phyloP scores from a whole-genome alignment of 495 filamentous ascomycete species.

The Xylaria venustula region DNA sequence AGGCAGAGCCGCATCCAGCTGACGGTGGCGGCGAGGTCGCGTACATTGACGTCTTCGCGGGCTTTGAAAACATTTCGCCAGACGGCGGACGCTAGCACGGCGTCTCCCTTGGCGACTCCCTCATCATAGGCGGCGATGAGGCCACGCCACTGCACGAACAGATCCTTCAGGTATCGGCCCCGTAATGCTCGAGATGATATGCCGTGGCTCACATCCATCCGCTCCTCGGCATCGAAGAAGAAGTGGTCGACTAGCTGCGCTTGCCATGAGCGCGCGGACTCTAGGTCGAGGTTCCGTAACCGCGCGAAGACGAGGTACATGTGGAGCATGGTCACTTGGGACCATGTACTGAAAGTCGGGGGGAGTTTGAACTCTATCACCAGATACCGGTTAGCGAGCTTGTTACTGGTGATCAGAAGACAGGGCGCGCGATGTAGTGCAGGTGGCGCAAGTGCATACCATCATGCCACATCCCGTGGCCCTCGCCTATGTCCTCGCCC shows the following conservation, averaged over 20 bases:
- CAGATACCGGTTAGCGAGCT: constrained; percentile 17
- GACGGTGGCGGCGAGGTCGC: constrained; percentile 69
- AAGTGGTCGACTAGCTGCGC: constrained; percentile 76
- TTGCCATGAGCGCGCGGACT: constrained; percentile 38
- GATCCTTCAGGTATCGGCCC: constrained; percentile 85
- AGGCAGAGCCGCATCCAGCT: constrained; percentile 73
- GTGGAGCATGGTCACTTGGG: constrained; percentile 92
- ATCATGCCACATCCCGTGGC: constrained; percentile 78
- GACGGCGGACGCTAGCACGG: constrained; percentile 79
- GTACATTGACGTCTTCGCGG: constrained; percentile 66
- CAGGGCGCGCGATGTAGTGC: background rate
- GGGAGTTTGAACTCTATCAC: constrained; percentile 55
- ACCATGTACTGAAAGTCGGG: constrained; percentile 91
- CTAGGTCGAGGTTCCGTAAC: constrained; percentile 69
- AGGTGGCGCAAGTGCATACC: constrained; percentile 47
- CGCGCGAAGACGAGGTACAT: constrained; percentile 93
- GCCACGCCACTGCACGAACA: constrained; percentile 90
- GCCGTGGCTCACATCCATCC: constrained; percentile 71
- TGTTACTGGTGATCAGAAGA: background rate
- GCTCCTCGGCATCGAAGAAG: constrained; percentile 86
- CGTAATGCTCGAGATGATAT: constrained; percentile 63
- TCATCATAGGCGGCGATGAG: constrained; percentile 83
- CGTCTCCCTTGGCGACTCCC: constrained; percentile 77
- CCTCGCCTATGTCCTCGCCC: constrained; percentile 76
- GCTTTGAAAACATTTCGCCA: constrained; percentile 94